Evolutionary conservation across 805 yeast species (phyloP).

Genomic region (Starmerella stellata): DNA sequence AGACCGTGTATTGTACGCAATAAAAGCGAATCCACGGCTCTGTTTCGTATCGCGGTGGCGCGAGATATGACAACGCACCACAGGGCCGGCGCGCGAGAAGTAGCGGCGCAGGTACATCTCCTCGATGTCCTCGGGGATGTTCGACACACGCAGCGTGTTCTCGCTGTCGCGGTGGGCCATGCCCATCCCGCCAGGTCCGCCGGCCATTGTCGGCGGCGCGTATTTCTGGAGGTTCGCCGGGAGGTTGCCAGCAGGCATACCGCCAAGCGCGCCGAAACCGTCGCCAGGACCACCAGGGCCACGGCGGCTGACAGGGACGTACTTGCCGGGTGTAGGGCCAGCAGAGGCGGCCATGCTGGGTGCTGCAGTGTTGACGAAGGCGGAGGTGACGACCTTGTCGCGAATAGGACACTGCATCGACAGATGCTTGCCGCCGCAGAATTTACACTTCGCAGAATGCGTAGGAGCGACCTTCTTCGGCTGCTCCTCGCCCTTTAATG

Average conservation of each 20-base stretch:
- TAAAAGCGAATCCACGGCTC: conserved; percentile 91
- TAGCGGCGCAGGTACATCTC: conserved; percentile 63
- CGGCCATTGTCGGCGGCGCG: conserved; percentile 43
- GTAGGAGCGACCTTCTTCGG: conserved; percentile 29
- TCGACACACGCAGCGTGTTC: conserved; percentile 75
- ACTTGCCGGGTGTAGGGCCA: conserved; percentile 23
- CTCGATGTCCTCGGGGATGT: conserved; percentile 67
- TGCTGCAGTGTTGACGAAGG: conserved; percentile 17
- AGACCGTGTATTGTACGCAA: conserved; percentile 41
- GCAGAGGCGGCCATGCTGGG: conserved; percentile 8
- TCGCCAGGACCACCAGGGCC: conserved; percentile 22
- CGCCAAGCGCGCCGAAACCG: conserved; percentile 9
- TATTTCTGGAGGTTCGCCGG: conserved; percentile 23
- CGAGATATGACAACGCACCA: conserved; percentile 63
- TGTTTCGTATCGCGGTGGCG: conserved; percentile 85
- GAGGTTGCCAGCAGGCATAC: conserved; percentile 22
- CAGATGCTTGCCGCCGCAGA: conserved; percentile 87
- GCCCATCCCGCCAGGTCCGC: conserved; percentile 23
- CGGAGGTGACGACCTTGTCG: conserved; percentile 35
- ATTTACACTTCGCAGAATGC: conserved; percentile 49
- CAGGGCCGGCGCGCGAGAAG: conserved; percentile 51
- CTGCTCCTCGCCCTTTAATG: conserved; percentile 27
- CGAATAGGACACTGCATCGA: conserved; percentile 91
- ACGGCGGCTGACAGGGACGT: conserved; percentile 47
- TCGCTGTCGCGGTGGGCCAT: conserved; percentile 57